These are phyloP conservation scores for Nidularia sp. DNA, from an alignment of 768 basidiomycete genomes.

Conservation along the genomic window DNA sequence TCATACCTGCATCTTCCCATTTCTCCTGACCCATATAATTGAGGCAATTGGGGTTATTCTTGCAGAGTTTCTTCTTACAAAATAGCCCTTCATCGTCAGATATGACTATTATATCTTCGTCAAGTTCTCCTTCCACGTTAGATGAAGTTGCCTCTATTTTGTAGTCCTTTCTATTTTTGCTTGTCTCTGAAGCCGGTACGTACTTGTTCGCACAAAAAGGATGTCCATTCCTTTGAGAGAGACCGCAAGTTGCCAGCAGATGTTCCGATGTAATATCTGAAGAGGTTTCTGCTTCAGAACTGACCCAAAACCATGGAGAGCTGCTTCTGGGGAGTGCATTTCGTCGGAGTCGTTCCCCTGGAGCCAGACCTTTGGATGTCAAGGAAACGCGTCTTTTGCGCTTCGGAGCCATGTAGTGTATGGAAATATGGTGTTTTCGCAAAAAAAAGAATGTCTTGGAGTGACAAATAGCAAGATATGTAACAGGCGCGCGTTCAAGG, in stretches of 20 bases:
- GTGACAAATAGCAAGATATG: not conserved
- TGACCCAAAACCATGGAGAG: constrained; percentile 81
- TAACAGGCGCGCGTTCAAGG: not conserved
- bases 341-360: constrained; percentile 63
- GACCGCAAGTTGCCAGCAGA: constrained; percentile 61
- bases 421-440: not conserved
- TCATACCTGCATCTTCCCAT: constrained; percentile 72
- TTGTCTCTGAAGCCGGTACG: constrained; percentile 9
- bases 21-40: constrained; percentile 83
- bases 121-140: constrained; percentile 34
- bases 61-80: constrained; percentile 67
- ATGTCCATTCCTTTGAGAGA: constrained; percentile 46
- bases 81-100: constrained; percentile 58
- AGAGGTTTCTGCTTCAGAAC: constrained; percentile 50
- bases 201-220: constrained; percentile 60
- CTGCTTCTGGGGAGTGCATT: constrained; percentile 38
- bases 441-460: not conserved
- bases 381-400: constrained; percentile 52
- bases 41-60: constrained; percentile 76
- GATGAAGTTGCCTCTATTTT: not conserved
- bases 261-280: constrained; percentile 68
- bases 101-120: constrained; percentile 64
- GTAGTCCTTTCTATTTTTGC: constrained; percentile 6
- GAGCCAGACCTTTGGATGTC: constrained; percentile 44
- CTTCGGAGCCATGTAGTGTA: constrained; percentile 45